phyloP scores from a whole-genome alignment of 2,329 filamentous ascomycete genomes.

The Huntiella savannae region DNA sequence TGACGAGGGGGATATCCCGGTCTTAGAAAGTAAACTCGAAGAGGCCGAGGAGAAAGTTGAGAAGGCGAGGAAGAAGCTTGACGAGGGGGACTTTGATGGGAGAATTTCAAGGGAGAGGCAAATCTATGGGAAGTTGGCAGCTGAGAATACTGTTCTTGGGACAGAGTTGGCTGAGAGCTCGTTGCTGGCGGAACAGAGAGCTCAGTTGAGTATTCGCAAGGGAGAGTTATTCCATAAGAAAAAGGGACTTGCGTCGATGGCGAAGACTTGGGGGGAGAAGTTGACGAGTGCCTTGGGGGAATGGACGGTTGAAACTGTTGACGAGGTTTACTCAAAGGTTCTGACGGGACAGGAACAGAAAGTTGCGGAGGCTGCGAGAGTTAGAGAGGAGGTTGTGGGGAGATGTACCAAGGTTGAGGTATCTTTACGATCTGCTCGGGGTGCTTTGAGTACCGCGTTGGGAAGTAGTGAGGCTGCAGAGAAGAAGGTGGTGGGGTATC shows the following conservation, averaged over 20 bases:
- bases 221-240: constrained; percentile 60
- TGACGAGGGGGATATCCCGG: constrained; percentile 68
- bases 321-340: constrained; percentile 47
- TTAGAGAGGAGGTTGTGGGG: constrained; percentile 50
- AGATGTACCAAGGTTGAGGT: constrained; percentile 63
- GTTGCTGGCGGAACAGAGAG: constrained; percentile 60
- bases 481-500: constrained; percentile 30
- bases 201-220: constrained; percentile 64
- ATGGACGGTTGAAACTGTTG: constrained; percentile 54
- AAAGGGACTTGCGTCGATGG: constrained; percentile 59
- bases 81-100: constrained; percentile 46
- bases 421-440: constrained; percentile 44
- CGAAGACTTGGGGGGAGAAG: constrained; percentile 51
- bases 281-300: constrained; percentile 46
- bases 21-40: constrained; percentile 53
- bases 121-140: constrained; percentile 50
- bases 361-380: constrained; percentile 45
- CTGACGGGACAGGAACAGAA: constrained; percentile 36
- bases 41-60: constrained; percentile 47
- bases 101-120: constrained; percentile 48
- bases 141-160: constrained; percentile 50
- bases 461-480: constrained; percentile 44
- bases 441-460: constrained; percentile 44
- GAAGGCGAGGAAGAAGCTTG: constrained; percentile 42
- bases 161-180: constrained; percentile 72